Evolutionary conservation across 192 early-diverging fungal genomes (phyloP).

Genomic region (Chytriomyces confervae): DNA sequence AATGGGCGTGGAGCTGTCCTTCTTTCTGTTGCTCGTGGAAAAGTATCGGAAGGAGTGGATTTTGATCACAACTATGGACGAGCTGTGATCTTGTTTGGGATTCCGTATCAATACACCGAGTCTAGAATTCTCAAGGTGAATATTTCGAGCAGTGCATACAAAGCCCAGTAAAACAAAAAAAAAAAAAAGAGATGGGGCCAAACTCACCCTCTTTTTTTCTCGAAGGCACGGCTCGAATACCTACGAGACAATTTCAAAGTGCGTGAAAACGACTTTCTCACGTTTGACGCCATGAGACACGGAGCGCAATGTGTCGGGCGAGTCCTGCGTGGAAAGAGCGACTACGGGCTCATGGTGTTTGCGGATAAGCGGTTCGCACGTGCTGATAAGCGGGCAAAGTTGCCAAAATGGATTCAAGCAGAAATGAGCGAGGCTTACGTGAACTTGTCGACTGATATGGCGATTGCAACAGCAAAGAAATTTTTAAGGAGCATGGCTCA

Average conservation of each 20-base stretch:
- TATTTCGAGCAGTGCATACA: neutral
- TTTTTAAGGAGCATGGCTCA: slow-evolving; percentile 97
- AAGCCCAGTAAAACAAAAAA: neutral
- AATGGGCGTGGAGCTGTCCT: slow-evolving; percentile 98
- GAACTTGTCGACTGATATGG: slow-evolving; percentile 98
- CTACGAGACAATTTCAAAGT: slow-evolving; percentile 91
- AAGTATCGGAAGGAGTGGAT: slow-evolving; percentile 99
- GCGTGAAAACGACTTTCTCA: slow-evolving; percentile 98
- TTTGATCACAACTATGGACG: slow-evolving; percentile 99
- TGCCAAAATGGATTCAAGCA: slow-evolving; percentile 95
- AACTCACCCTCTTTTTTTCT: neutral
- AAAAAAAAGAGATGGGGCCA: neutral
- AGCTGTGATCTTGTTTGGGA: slow-evolving; percentile 99
- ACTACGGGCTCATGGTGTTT: slow-evolving; percentile 99
- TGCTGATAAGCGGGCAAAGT: slow-evolving; percentile 91
- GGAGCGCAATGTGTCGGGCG: slow-evolving; percentile 99
- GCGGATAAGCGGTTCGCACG: slow-evolving; percentile 97
- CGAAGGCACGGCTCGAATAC: slow-evolving; percentile 89
- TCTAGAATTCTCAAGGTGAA: slow-evolving; percentile 35
- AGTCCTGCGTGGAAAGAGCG: slow-evolving; percentile 95
- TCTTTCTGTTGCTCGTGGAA: slow-evolving; percentile 96
- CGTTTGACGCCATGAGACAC: slow-evolving; percentile 98
- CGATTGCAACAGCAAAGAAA: slow-evolving; percentile 85
- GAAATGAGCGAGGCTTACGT: slow-evolving; percentile 86
- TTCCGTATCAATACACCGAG: slow-evolving; percentile 84